Percentiles rank a stretch among this genome's conserved stretches.
Conservation (phyloP, 148 eudicot species). For the Bassia scoparia region DNA sequence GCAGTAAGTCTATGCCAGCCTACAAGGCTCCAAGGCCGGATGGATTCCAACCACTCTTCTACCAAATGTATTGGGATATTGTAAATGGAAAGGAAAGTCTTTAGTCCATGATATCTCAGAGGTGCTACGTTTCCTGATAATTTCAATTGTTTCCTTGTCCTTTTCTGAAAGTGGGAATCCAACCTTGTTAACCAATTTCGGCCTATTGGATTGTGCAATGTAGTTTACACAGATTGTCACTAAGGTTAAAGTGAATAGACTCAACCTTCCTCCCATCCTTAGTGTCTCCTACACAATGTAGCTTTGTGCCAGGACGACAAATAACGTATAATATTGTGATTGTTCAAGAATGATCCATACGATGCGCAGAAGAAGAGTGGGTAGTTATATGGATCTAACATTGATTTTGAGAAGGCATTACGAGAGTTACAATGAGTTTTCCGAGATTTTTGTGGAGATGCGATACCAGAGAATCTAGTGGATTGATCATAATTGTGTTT, state of each 20-base stretch:
- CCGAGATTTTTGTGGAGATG: neutral
- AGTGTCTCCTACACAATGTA: neutral
- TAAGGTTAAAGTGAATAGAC: neutral
- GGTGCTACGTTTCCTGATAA: neutral
- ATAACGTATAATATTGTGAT: neutral
- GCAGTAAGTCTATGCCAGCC: neutral
- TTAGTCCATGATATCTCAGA: neutral
- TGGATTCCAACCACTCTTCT: neutral
- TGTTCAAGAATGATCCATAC: neutral
- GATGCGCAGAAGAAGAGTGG: neutral
- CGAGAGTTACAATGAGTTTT: neutral
- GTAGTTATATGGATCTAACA: neutral
- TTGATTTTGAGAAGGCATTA: no score
- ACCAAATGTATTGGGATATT: neutral
- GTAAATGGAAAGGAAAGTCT: neutral
- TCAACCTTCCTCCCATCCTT: neutral
- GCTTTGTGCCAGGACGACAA: neutral
- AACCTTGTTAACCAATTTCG: neutral
- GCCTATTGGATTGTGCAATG: neutral
- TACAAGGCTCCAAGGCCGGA: neutral
- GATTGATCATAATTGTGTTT: neutral
- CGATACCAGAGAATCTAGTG: neutral
- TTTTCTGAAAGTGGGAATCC: neutral
- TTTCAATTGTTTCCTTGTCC: neutral
- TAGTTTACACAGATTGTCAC: neutral